Conservation (phyloP, 805 yeast species). For the Candida ascalaphidarum region DNA sequence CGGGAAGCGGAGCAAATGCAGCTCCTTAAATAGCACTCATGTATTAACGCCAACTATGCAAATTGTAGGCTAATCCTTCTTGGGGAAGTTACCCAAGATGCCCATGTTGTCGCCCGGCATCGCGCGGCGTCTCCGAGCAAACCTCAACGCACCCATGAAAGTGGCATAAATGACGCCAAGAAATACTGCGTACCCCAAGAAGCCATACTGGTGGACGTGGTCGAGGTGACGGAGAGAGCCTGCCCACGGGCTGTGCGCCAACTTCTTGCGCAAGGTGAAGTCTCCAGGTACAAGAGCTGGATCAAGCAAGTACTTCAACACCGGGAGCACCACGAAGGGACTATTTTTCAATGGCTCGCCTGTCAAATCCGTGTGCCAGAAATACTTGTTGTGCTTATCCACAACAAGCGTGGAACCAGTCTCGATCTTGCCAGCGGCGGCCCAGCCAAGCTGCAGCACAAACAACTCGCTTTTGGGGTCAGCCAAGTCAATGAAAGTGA, state of each 20-base stretch:
- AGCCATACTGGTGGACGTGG: conserved; percentile 33
- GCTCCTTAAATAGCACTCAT: too few species aligned
- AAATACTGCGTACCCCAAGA: conserved; percentile 30
- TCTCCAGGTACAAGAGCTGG: conserved; percentile 10
- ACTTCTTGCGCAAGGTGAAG: conserved; percentile 8
- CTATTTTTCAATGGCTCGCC: conserved; percentile 30
- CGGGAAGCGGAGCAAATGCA: conserved; percentile 19
- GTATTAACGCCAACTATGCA: too few species aligned
- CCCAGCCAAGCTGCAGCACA: conserved; percentile 30
- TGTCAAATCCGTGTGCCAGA: conserved; percentile 21
- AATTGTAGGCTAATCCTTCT: conserved; percentile 4
- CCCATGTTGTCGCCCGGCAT: conserved; percentile 2
- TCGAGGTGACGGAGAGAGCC: conserved; percentile 33
- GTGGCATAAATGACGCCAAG: conserved; percentile 2
- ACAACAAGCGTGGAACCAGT: conserved; percentile 54
- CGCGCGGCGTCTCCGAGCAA: conserved; percentile 1
- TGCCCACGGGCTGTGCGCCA: conserved; percentile 38
- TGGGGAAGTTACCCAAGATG: conserved; percentile 5
- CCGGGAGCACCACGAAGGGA: conserved; percentile 22
- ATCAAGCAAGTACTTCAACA: conserved; percentile 31
- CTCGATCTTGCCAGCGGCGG: conserved; percentile 21
- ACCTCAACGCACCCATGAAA: conserved; percentile 1
- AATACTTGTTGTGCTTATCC: conserved; percentile 30
- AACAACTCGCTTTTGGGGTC: conserved; percentile 20
- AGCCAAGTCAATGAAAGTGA: conserved; percentile 45